These are phyloP conservation scores for Malassezia furfur DNA, from an alignment of 1,284 basidiomycete species.

Conservation along the genomic window DNA sequence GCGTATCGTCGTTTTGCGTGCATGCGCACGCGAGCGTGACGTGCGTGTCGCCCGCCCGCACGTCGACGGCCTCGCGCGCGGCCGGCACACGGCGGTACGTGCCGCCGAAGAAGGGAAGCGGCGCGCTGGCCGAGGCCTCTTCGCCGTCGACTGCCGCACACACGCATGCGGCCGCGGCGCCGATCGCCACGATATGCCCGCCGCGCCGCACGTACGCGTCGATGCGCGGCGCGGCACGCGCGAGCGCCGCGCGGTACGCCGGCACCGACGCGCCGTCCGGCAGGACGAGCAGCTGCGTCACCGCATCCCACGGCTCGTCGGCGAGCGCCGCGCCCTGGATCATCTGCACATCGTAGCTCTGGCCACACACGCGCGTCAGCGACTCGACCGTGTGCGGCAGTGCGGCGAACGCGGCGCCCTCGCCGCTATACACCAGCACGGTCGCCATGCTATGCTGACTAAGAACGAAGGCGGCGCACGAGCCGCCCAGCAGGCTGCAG, in stretches of 20 bases:
- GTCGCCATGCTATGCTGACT: conserved; percentile 14
- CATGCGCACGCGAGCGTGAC: too few relatives aligned
- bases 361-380: not conserved
- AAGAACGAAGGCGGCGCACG: not conserved
- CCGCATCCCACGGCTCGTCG: conserved; percentile 3
- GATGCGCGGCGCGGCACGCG: not conserved
- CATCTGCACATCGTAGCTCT: conserved; percentile 6
- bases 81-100: too few relatives aligned
- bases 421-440: conserved; percentile 9
- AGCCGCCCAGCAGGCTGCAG: not conserved
- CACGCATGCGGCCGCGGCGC: not conserved
- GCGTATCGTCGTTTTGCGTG: too few relatives aligned
- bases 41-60: too few relatives aligned
- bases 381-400: not conserved
- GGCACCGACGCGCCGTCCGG: not conserved
- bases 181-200: not conserved
- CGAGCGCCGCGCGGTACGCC: not conserved
- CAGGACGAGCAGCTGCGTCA: conserved; percentile 7
- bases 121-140: too few relatives aligned
- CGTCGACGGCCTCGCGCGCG: too few relatives aligned
- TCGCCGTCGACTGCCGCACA: not conserved
- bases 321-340: not conserved
- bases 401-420: not conserved
- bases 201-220: not conserved
- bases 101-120: too few relatives aligned